A percentile compares a stretch with the other conserved stretches of the same genome.
These are phyloP conservation scores for Scheffersomyces amazonensis DNA, from an alignment of 805 yeast species.

Conservation along the genomic window DNA sequence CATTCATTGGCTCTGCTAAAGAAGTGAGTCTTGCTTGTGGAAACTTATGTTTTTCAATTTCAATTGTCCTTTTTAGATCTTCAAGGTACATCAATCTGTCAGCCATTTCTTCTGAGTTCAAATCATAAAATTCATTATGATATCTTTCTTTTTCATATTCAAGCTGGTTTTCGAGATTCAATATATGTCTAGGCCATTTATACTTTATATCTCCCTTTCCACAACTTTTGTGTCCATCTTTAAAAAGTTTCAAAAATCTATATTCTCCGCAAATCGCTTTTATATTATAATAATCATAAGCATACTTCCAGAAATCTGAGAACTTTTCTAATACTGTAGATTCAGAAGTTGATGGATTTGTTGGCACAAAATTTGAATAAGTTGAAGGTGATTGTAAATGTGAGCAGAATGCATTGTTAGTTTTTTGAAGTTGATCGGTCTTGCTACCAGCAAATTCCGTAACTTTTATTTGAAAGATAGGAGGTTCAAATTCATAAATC, in stretches of 20 bases:
- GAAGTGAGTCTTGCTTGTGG: too few relatives aligned
- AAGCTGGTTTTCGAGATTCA: neutral
- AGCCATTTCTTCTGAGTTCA: neutral
- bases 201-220: too few relatives aligned
- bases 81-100: neutral
- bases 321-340: neutral
- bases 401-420: too few relatives aligned
- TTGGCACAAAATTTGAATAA: too few relatives aligned
- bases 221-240: neutral
- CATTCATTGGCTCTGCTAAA: too few relatives aligned
- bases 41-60: neutral
- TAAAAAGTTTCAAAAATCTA: neutral
- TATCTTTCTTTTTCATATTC: neutral
- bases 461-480: neutral
- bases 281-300: neutral
- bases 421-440: too few relatives aligned
- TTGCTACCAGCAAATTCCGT: too few relatives aligned
- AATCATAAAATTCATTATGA: neutral
- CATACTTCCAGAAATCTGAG: neutral
- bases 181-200: neutral
- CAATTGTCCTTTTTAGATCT: neutral
- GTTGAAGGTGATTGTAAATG: too few relatives aligned
- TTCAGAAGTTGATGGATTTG: neutral
- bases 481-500: conserved; percentile 1
- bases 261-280: neutral